Conservation (phyloP, 768 basidiomycete species). For the Boletus rufocinnamomeus region DNA sequence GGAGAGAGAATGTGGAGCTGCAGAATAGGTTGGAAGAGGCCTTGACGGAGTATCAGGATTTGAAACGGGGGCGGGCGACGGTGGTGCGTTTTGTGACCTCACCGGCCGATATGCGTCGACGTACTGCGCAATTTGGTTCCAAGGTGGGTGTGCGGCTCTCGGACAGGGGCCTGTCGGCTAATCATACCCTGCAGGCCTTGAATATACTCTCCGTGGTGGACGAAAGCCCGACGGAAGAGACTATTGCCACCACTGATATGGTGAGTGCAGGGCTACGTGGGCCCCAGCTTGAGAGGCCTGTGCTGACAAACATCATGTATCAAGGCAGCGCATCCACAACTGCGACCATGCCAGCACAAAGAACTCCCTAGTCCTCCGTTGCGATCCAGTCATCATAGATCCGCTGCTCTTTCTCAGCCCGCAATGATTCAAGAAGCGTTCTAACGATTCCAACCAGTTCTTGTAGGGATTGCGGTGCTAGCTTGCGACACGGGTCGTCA, state of each 20-base stretch:
- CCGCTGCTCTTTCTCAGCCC: neutral
- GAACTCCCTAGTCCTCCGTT: constrained; percentile 13
- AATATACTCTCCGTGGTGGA: constrained; percentile 5
- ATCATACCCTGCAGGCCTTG: constrained; percentile 5
- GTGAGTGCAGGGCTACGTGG: neutral
- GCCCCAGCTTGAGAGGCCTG: neutral
- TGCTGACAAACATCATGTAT: constrained; percentile 10
- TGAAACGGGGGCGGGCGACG: constrained; percentile 25
- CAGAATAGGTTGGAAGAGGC: constrained; percentile 24
- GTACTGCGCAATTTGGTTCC: neutral
- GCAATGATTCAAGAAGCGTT: neutral
- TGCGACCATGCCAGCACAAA: constrained; percentile 8
- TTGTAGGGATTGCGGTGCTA: neutral
- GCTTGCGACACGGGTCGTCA: neutral
- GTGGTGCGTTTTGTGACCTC: constrained; percentile 14
- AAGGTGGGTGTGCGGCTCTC: constrained; percentile 11
- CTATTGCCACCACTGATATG: neutral
- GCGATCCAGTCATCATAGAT: neutral
- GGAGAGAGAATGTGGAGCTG: constrained; percentile 27
- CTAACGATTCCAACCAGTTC: neutral
- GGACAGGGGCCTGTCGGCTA: neutral
- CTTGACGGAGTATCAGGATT: constrained; percentile 20
- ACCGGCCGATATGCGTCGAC: neutral
- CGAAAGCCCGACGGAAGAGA: constrained; percentile 6
- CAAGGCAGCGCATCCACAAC: neutral